Percentiles rank a stretch among this genome's conserved stretches.
Conservation (phyloP, 495 filamentous ascomycete species). For the Rhypophila decipiens region DNA sequence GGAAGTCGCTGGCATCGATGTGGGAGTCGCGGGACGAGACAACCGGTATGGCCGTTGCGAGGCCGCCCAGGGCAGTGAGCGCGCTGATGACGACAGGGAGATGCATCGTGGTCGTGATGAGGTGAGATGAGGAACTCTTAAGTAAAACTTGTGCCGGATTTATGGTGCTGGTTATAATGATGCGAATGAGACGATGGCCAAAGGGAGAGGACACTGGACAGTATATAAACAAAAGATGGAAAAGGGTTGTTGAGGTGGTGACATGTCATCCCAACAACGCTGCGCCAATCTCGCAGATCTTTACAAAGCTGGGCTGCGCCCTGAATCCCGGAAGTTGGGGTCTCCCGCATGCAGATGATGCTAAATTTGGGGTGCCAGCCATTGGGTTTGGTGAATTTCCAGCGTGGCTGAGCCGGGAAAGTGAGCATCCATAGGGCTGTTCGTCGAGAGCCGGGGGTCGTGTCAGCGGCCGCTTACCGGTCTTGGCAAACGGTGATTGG, state of each 20-base stretch:
- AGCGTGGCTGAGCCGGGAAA: not conserved
- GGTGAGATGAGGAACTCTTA: not conserved
- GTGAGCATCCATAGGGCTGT: not conserved
- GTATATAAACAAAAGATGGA: not conserved
- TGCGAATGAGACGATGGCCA: not conserved
- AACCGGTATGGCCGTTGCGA: not conserved
- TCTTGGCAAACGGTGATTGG: not conserved
- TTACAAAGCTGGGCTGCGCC: not conserved
- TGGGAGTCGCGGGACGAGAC: not conserved
- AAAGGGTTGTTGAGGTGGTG: not conserved
- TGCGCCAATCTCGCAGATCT: not conserved
- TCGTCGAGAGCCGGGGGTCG: too few species aligned
- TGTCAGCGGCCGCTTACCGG: not conserved
- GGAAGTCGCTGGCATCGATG: conserved; percentile 30
- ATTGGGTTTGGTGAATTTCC: not conserved
- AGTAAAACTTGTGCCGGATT: not conserved
- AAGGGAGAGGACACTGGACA: not conserved
- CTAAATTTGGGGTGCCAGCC: not conserved
- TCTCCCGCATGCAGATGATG: not conserved
- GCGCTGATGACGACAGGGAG: not conserved
- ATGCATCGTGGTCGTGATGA: conserved; percentile 1
- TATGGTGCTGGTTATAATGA: not conserved
- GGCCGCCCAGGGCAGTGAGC: not conserved
- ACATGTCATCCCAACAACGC: not conserved
- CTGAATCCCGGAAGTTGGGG: not conserved